These are phyloP conservation scores for Harringtonia aguacate DNA, from an alignment of 2,329 filamentous ascomycete species.

Conservation along the genomic window DNA sequence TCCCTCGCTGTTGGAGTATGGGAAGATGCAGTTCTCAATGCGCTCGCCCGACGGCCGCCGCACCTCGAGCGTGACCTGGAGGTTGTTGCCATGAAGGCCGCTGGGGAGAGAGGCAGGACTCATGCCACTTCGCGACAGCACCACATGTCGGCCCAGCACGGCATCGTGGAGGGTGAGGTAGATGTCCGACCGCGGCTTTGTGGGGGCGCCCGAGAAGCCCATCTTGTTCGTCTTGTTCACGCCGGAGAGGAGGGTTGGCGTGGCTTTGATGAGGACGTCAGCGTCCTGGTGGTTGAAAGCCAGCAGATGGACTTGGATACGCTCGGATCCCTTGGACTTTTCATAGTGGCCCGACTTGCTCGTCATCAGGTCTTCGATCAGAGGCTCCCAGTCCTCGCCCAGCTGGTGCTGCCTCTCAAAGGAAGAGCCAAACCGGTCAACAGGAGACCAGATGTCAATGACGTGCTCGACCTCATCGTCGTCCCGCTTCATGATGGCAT, in stretches of 20 bases:
- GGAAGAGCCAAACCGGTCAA: constrained; percentile 29
- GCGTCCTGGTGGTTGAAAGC: constrained; percentile 70
- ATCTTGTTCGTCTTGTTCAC: constrained; percentile 77
- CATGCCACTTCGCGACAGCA: constrained; percentile 57
- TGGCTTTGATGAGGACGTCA: constrained; percentile 71
- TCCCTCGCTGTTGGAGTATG: constrained; percentile 69
- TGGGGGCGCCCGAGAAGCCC: constrained; percentile 86
- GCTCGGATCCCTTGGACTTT: constrained; percentile 60
- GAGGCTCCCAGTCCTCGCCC: constrained; percentile 58
- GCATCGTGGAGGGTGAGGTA: constrained; percentile 80
- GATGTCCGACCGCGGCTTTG: constrained; percentile 82
- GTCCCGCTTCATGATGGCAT: constrained; percentile 60
- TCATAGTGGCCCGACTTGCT: constrained; percentile 66
- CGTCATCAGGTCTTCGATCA: constrained; percentile 63
- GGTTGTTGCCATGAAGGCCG: constrained; percentile 55
- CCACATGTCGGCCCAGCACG: constrained; percentile 63
- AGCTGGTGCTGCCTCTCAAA: constrained; percentile 49
- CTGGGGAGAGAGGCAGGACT: constrained; percentile 61
- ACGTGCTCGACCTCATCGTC: constrained; percentile 64
- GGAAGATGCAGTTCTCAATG: constrained; percentile 78
- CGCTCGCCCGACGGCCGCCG: constrained; percentile 67
- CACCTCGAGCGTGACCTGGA: constrained; percentile 86
- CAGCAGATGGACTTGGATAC: constrained; percentile 68
- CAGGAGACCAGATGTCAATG: constrained; percentile 66
- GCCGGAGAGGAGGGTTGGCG: constrained; percentile 76